Evolutionary conservation across 2,329 filamentous ascomycete species (phyloP), one percentile per base, ranked within the genome.

Genomic region (Sclerotinia sclerotiorum): DNA sequence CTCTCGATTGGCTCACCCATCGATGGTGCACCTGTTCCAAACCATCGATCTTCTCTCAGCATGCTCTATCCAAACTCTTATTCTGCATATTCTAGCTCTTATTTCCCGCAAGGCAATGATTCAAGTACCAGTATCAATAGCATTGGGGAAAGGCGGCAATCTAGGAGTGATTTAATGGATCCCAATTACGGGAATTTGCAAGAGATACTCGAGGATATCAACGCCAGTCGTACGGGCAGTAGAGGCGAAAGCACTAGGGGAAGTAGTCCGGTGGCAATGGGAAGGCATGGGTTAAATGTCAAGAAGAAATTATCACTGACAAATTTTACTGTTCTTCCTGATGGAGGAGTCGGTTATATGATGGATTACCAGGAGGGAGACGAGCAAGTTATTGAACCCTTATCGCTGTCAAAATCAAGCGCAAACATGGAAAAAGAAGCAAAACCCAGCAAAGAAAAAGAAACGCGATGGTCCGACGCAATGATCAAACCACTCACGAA

Each of bases 401-500:
- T 46, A 19, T 42, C 39, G 1, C 24, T 60, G 48, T 61, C 32
- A 13, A 49, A 48, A 51, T n/a, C 32, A 7, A 32, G 19, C 11
- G 44, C 13, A 21, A 56, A 55, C 7, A 5, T 29, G 13, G 42
- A 48, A 29, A 55, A 32, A 39, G 39, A 29, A 24, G 32, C 4
- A 8, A 46, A 24, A 48, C 7, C 3, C n/a, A 49, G 15, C 17
- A 27, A 58, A n/a, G 32, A 54, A 0, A n/a, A 52, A 21, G 52
- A 51, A 11, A 64, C 39, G 1, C 46, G 70, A 44, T 75, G 73
- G 73, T 72, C 70, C 0, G 69, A 71, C 8, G 70, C 70, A 7
- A 74, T 74, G 72, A n/a, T 35, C 1, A 72, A 72, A 51, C 57
- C 72, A 3, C 29, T 44, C 13, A 48, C 62, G 7, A 68, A 56